Evolutionary conservation across 2,329 filamentous ascomycete genomes (phyloP).

Genomic region (Pseudopyricularia cyperi): DNA sequence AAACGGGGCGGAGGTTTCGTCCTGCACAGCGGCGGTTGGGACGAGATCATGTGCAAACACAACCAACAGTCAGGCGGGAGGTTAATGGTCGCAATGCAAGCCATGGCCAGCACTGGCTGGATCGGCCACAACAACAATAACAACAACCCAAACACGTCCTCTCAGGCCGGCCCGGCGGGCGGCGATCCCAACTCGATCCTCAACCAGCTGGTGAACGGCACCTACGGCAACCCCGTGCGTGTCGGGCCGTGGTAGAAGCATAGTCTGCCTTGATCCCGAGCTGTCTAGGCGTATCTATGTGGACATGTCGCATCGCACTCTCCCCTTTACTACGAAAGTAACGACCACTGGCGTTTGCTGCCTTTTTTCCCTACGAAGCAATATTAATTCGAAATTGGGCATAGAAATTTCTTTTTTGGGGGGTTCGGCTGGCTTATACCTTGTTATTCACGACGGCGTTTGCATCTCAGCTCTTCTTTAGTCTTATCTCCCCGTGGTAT

Average conservation of each 20-base stretch:
- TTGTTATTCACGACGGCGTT: neutral
- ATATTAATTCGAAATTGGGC: neutral
- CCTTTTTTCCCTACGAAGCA: neutral
- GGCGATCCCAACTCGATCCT: conserved; percentile 43
- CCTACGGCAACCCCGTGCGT: conserved; percentile 45
- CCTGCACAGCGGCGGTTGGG: conserved; percentile 83
- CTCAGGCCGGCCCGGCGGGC: conserved; percentile 14
- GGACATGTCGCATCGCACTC: conserved; percentile 1
- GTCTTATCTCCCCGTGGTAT: neutral
- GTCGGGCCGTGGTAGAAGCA: conserved; percentile 45
- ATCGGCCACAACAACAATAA: conserved; percentile 34
- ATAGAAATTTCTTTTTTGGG: neutral
- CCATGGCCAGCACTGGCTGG: conserved; percentile 55
- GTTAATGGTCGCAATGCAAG: conserved; percentile 65
- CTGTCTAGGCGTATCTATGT: neutral
- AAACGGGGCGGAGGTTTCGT: conserved; percentile 87
- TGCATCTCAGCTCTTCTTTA: neutral
- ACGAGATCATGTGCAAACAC: conserved; percentile 74
- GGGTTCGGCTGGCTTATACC: neutral
- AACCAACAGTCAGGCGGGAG: conserved; percentile 76
- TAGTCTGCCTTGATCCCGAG: neutral
- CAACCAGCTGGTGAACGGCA: conserved; percentile 48
- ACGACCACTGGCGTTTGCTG: conserved; percentile 6
- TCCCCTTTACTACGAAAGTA: conserved; percentile 5
- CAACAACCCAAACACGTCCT: conserved; percentile 50